Percentiles rank a stretch among this genome's conserved stretches.
Conservation (phyloP, 805 yeast species). For the Spathaspora arborariae region DNA sequence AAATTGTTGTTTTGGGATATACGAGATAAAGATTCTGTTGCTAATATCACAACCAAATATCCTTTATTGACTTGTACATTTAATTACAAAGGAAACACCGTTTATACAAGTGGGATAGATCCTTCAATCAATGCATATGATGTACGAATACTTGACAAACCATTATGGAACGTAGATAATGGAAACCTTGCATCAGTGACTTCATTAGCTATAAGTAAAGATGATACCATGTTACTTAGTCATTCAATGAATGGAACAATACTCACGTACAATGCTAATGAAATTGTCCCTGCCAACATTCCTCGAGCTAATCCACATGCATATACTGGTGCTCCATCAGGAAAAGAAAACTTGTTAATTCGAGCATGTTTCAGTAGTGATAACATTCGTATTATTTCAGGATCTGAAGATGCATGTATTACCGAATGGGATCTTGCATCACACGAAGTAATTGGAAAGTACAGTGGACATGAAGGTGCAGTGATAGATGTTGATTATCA, state of each 20-base stretch:
- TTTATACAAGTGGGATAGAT: conserved; percentile 67
- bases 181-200: conserved; percentile 47
- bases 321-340: conserved; percentile 57
- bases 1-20: conserved; percentile 59
- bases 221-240: conserved; percentile 46
- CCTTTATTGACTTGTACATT: conserved; percentile 52
- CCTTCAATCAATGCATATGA: conserved; percentile 62
- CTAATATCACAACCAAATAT: conserved; percentile 42
- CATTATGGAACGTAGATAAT: conserved; percentile 43
- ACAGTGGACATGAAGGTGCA: conserved; percentile 59
- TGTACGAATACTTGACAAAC: conserved; percentile 36
- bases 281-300: conserved; percentile 35
- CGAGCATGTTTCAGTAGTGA: conserved; percentile 46
- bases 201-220: conserved; percentile 46
- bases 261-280: conserved; percentile 52
- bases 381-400: conserved; percentile 45
- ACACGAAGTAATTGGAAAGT: conserved; percentile 43
- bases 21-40: conserved; percentile 45
- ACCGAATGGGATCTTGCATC: conserved; percentile 60
- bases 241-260: conserved; percentile 57
- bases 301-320: conserved; percentile 42
- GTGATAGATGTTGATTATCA: conserved; percentile 59
- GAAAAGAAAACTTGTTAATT: conserved; percentile 48
- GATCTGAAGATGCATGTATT: conserved; percentile 58
- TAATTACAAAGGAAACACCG: conserved; percentile 33